Evolutionary conservation across 2,329 filamentous ascomycete genomes (phyloP), one percentile per base, ranked within the genome.

Genomic region (Alternaria sp.): DNA sequence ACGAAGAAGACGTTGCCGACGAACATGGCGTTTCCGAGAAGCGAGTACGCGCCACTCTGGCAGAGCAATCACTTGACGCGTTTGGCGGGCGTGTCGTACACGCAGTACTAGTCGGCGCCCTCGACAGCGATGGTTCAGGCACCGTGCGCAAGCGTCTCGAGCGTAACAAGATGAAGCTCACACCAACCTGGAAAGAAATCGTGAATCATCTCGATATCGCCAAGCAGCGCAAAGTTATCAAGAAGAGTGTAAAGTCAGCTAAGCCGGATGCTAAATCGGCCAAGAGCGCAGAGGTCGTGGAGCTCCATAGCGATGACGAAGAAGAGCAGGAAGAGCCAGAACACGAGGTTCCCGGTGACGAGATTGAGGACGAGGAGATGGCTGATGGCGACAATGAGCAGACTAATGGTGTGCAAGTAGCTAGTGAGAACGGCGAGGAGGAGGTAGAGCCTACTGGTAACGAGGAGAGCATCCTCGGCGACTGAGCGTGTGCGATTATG

Each of bases 1-100:
- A 84, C 2, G 87, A 88, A 57, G 88, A 88, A 26, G 81, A 83
- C 26, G 77, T 73, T 2, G 75, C 75, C 28, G 66, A 72, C 36
- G 74, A 77, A 2, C 69, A 73, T 5, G 64, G 41, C 80, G 84
- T 29, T 21, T 72, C 85, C 40, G 81, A 86, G 29, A 82, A 83
- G 52, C 82, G 84, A 69, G 82, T 90, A 70, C 84, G 86, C 56
- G 86, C 88, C 56, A 84, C 97, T 33, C 84, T 93, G 58, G 88
- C 92, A 0, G 95, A 98, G 77, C 90, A 94, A 73, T 86, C 88
- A 21, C 84, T 98, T 0, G 98, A 94, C 77, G 90, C 94, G 69
- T 82, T 97, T 26, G 89, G 93, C 0, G 90, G 88, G 62, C 96
- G 95, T 74, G 86, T 96, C 41, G 90, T 97, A 36, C 85, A 96